Evolutionary conservation across 108 stramenopile species (phyloP), one percentile per base, ranked within the genome.

Genomic region (Skeletonema marinoi): DNA sequence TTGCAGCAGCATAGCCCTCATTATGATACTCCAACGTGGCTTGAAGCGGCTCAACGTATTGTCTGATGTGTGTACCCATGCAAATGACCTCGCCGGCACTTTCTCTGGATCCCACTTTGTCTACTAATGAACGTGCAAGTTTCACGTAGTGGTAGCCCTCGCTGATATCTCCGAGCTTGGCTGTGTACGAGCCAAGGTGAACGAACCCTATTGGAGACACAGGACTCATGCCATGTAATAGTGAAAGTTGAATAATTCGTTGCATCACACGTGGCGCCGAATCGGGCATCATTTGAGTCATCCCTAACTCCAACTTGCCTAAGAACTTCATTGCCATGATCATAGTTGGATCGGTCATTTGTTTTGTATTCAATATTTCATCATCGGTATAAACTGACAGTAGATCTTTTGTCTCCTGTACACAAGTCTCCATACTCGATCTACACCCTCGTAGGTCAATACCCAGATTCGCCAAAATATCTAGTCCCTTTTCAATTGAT

Each of bases 241-340:
- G 48, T 36, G 70, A 70, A 17, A 70, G 59, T 48, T 60, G 70
- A 21, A 70, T 21, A 32, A 70, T 70, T 60, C 38, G 36, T 38
- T 59, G 39, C 11, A 38, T 36, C 1, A 60, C 70, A 70, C 19
- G 6, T 16, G 70, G 70, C 0, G 9, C 12, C 5, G 58, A 30
- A 33, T 9, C 35, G 12, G 51, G 58, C 21, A 16, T 70, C 3
- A 25, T 59, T 12, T 21, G 9, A 35, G 14, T 17, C 58, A 38
- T 6, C 10, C 33, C 32, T 19, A 70, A 3, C 3, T 17, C 59
- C 46, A 70, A 51, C 51, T 31, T 69, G 32, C 30, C 29, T 13
- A 56, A 51, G 31, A 70, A 70, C 11, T 70, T 70, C 70, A 70
- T 70, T 38, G 56, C 58, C 32, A 70, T 70, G 3, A 70, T 70